phyloP scores from a whole-genome alignment of 371 early-diverging fungal species.

The Mortierella sp. region DNA sequence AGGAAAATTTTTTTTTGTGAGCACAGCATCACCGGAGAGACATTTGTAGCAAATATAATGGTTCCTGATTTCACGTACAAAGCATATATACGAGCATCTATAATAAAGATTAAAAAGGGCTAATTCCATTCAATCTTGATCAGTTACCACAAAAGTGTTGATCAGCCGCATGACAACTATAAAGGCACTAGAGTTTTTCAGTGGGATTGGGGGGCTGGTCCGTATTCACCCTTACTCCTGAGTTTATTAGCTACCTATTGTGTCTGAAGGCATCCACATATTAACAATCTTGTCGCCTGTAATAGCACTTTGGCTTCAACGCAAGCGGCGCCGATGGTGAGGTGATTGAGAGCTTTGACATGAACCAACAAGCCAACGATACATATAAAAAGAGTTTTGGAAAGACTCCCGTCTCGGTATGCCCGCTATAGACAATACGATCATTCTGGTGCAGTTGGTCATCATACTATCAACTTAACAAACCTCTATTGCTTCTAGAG shows the following conservation, averaged over 20 bases:
- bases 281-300: background rate
- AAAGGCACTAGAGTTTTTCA: slow-evolving; percentile 80
- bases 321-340: slow-evolving; percentile 62
- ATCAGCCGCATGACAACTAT: slow-evolving; percentile 38
- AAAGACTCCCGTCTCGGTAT: slow-evolving; percentile 66
- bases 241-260: no score
- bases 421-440: background rate
- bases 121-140: background rate
- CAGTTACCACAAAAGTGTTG: background rate
- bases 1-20: slow-evolving; percentile 8
- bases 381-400: slow-evolving; percentile 77
- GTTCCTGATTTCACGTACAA: background rate
- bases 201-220: slow-evolving; percentile 83
- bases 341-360: slow-evolving; percentile 75
- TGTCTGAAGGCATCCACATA: background rate
- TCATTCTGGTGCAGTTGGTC: background rate
- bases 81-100: background rate
- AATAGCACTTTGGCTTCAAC: slow-evolving; percentile 73
- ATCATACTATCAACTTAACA: background rate
- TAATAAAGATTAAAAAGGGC: background rate
- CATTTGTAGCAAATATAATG: background rate
- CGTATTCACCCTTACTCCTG: background rate
- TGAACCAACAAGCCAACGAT: slow-evolving; percentile 79
- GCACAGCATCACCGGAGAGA: slow-evolving; percentile 2
- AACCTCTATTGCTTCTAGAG: slow-evolving; percentile 51